Evolutionary conservation across 257 asterid genomes (phyloP).

Genomic region (Penstemon newberryi): DNA sequence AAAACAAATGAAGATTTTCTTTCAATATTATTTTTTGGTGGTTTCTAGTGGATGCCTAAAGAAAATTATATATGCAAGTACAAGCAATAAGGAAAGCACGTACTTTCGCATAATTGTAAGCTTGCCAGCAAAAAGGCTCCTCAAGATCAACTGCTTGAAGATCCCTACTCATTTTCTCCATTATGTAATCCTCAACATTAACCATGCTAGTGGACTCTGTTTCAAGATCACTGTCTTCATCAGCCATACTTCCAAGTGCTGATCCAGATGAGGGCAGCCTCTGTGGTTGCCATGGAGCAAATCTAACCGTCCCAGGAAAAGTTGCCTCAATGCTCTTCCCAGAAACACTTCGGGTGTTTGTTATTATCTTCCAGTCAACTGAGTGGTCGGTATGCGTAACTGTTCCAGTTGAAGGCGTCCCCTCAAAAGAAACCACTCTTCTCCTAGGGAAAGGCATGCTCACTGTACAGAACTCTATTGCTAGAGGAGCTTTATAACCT

Average conservation of each 20-base stretch:
- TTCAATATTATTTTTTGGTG: too few relatives aligned
- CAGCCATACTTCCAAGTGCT: slow-evolving; percentile 42
- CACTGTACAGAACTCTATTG: slow-evolving; percentile 84
- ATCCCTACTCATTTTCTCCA: slow-evolving; percentile 83
- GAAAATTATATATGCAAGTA: neutral
- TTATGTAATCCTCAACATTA: slow-evolving; percentile 79
- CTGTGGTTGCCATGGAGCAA: slow-evolving; percentile 84
- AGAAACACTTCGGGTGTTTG: slow-evolving; percentile 69
- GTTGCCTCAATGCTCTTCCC: slow-evolving; percentile 92
- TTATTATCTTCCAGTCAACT: slow-evolving; percentile 82
- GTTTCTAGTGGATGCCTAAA: too few relatives aligned
- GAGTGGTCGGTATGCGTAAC: slow-evolving; percentile 72
- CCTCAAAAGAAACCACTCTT: slow-evolving; percentile 79
- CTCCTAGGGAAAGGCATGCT: slow-evolving; percentile 91
- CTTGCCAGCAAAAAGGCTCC: slow-evolving; percentile 97
- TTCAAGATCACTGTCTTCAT: slow-evolving; percentile 84
- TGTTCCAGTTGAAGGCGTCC: slow-evolving; percentile 91
- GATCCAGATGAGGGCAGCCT: slow-evolving; percentile 46
- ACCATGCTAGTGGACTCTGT: slow-evolving; percentile 60
- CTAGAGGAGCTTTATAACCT: slow-evolving; percentile 75
- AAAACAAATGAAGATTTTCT: neutral
- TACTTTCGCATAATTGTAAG: slow-evolving; percentile 91
- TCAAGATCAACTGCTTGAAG: slow-evolving; percentile 91
- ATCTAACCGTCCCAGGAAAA: slow-evolving; percentile 89
- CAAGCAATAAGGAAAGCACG: slow-evolving; percentile 27